Evolutionary conservation across 495 filamentous ascomycete genomes (phyloP).

Genomic region (Xeromyces bisporus): DNA sequence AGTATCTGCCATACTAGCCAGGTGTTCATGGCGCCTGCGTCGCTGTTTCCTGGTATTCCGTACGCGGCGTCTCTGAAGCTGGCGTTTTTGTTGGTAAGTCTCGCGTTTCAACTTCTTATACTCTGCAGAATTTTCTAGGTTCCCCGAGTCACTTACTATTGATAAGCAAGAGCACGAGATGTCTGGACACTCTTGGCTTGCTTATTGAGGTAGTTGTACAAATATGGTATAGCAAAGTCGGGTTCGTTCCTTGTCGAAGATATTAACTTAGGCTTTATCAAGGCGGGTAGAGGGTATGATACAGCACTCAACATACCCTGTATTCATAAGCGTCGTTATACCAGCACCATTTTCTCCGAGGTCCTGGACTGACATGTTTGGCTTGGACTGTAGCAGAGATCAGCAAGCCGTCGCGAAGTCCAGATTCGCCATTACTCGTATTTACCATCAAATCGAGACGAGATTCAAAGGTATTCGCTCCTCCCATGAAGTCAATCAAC

Average conservation of each 20-base stretch:
- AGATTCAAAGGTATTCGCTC: constrained; percentile 33
- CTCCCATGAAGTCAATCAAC: constrained; percentile 41
- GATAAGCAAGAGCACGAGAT: too few relatives aligned
- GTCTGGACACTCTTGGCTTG: constrained; percentile 34
- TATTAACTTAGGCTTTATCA: neutral
- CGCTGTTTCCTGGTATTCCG: constrained; percentile 41
- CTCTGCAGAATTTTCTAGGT: too few relatives aligned
- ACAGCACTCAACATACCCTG: constrained; percentile 19
- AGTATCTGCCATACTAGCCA: constrained; percentile 46
- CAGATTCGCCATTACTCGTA: too few relatives aligned
- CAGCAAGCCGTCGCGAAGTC: too few relatives aligned
- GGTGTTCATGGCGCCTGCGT: constrained; percentile 43
- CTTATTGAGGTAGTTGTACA: constrained; percentile 50
- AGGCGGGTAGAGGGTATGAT: too few relatives aligned
- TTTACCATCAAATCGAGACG: constrained; percentile 1
- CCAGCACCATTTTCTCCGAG: constrained; percentile 20
- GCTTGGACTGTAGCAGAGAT: constrained; percentile 19
- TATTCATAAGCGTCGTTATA: constrained; percentile 32
- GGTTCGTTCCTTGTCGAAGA: constrained; percentile 27
- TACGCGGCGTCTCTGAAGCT: too few relatives aligned
- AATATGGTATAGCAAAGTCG: constrained; percentile 43
- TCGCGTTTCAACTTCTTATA: too few relatives aligned
- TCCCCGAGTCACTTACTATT: too few relatives aligned
- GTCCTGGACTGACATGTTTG: constrained; percentile 16
- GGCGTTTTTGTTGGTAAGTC: too few relatives aligned